Percentiles rank a stretch among this genome's conserved stretches.
Conservation (phyloP, 2,329 filamentous ascomycete genomes). For the Penicillium sp. region DNA sequence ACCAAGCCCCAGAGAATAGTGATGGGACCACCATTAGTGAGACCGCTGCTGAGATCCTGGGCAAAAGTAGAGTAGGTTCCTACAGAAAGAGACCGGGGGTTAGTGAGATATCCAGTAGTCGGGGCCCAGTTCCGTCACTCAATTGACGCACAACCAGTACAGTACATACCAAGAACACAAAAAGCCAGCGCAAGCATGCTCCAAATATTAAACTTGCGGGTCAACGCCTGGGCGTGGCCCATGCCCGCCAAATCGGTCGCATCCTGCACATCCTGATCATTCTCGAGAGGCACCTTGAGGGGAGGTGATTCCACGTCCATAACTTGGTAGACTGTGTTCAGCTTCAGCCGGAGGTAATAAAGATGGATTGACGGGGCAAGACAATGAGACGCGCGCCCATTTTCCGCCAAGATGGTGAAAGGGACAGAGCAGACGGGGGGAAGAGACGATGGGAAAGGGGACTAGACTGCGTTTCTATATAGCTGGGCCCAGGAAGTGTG, state of each 20-base stretch:
- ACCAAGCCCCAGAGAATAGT: slow-evolving; percentile 59
- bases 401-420: slow-evolving; percentile 23
- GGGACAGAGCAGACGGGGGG: not conserved
- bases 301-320: slow-evolving; percentile 35
- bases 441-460: slow-evolving; percentile 3
- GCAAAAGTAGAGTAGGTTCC: slow-evolving; percentile 62
- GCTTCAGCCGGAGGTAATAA: slow-evolving; percentile 30
- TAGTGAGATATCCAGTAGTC: not conserved
- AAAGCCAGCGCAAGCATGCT: slow-evolving; percentile 62
- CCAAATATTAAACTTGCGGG: slow-evolving; percentile 55
- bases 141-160: not conserved
- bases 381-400: slow-evolving; percentile 23
- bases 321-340: slow-evolving; percentile 22
- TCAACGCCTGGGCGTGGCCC: slow-evolving; percentile 48
- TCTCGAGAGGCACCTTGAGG: slow-evolving; percentile 32
- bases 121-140: not conserved
- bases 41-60: slow-evolving; percentile 54
- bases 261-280: slow-evolving; percentile 43
- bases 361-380: slow-evolving; percentile 24
- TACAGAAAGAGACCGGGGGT: not conserved
- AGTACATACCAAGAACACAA: slow-evolving; percentile 50
- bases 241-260: slow-evolving; percentile 45
- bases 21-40: slow-evolving; percentile 58
- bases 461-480: slow-evolving; percentile 20
- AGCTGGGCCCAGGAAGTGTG: slow-evolving; percentile 4